Evolutionary conservation across 192 early-diverging fungal genomes (phyloP).

Genomic region (Paraglomus occultum): DNA sequence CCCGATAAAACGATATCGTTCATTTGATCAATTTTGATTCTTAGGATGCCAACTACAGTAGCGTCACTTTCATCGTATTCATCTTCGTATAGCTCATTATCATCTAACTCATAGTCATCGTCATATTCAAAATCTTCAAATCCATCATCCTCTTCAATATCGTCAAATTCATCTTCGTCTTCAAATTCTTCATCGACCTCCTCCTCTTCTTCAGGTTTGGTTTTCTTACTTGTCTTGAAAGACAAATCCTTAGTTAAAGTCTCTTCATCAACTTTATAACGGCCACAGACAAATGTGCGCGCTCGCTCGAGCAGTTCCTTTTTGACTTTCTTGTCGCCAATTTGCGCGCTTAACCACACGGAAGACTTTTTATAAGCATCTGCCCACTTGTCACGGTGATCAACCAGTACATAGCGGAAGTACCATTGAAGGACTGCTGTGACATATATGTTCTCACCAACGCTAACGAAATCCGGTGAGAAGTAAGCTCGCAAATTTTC

Average conservation of each 20-base stretch:
- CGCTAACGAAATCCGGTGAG: neutral
- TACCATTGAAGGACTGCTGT: constrained; percentile 22
- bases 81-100: too few species aligned
- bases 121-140: too few species aligned
- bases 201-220: neutral
- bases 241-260: constrained; percentile 11
- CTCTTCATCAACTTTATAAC: constrained; percentile 4
- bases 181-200: neutral
- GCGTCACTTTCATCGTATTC: too few species aligned
- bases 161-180: neutral
- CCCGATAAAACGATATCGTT: neutral
- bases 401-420: constrained; percentile 18
- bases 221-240: neutral
- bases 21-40: neutral
- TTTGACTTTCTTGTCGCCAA: neutral
- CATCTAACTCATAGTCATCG: too few species aligned
- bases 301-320: constrained; percentile 15
- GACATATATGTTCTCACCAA: constrained; percentile 2
- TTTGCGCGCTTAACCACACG: constrained; percentile 7
- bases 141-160: neutral
- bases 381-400: constrained; percentile 12
- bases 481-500: constrained; percentile 3
- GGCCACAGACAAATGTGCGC: neutral
- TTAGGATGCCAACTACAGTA: constrained; percentile 21
- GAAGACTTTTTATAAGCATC: constrained; percentile 6